Evolutionary conservation across 805 yeast genomes (phyloP).

Genomic region (Diddensiella santjacobensis): DNA sequence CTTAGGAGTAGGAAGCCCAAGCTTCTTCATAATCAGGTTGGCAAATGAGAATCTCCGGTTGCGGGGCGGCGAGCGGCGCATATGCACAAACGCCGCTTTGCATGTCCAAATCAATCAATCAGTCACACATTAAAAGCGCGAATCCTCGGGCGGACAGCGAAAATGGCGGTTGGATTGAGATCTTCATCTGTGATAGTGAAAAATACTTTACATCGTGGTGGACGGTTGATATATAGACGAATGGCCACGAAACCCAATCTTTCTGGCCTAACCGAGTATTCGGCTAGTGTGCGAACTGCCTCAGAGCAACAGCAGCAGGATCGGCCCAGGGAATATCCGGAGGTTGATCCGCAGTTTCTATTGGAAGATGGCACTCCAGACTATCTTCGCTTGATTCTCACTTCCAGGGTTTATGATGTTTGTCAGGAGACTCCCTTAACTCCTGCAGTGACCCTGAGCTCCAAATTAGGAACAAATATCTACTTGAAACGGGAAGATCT

Average conservation of each 20-base stretch:
- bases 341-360: conserved; percentile 14
- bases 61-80: too few relatives aligned
- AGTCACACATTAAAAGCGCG: too few relatives aligned
- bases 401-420: conserved; percentile 93
- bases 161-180: too few relatives aligned
- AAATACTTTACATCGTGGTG: too few relatives aligned
- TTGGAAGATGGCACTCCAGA: conserved; percentile 55
- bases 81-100: too few relatives aligned
- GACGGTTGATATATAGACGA: not conserved
- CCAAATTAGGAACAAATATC: conserved; percentile 70
- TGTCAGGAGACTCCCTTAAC: conserved; percentile 86
- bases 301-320: not conserved
- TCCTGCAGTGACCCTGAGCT: conserved; percentile 68
- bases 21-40: not conserved
- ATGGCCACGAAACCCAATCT: conserved; percentile 2
- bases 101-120: too few relatives aligned
- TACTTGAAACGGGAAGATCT: conserved; percentile 87
- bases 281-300: not conserved
- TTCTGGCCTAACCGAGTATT: conserved; percentile 12
- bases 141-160: too few relatives aligned
- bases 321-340: not conserved
- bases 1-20: conserved; percentile 9
- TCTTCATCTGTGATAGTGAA: too few relatives aligned
- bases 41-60: too few relatives aligned
- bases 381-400: conserved; percentile 82